Evolutionary conservation across 1,284 basidiomycete genomes (phyloP).

Genomic region (Anthracocystis setariae): DNA sequence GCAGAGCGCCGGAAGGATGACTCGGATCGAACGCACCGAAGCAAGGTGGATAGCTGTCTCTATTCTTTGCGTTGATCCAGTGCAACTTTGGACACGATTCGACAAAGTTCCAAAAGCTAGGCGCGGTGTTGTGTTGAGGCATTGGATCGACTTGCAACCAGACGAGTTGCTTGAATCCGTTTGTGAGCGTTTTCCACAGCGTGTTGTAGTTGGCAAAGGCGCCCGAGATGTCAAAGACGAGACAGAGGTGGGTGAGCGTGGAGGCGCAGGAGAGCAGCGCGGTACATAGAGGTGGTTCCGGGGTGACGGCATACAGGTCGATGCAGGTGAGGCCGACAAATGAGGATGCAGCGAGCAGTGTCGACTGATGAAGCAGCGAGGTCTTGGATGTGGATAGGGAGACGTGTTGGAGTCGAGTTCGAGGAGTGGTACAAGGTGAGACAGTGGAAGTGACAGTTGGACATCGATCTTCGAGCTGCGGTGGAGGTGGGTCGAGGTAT

Average conservation of each 20-base stretch:
- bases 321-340: constrained; percentile 26
- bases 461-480: not conserved
- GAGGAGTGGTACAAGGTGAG: constrained; percentile 6
- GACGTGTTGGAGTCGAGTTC: constrained; percentile 19
- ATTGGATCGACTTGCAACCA: constrained; percentile 30
- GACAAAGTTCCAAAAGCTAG: constrained; percentile 38
- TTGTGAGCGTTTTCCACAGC: constrained; percentile 28
- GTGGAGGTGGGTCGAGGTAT: constrained; percentile 12
- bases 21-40: constrained; percentile 23
- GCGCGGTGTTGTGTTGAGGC: constrained; percentile 47
- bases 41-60: constrained; percentile 24
- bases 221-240: constrained; percentile 33
- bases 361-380: constrained; percentile 23
- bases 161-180: constrained; percentile 5
- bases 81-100: constrained; percentile 1
- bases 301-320: constrained; percentile 43
- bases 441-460: constrained; percentile 1
- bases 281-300: constrained; percentile 17
- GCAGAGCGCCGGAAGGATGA: constrained; percentile 18
- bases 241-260: constrained; percentile 21
- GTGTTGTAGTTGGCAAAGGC: constrained; percentile 35
- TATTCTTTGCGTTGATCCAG: constrained; percentile 16
- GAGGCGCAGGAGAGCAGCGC: constrained; percentile 10
- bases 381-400: constrained; percentile 37
- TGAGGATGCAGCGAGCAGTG: constrained; percentile 11